Evolutionary conservation across 352 stramenopile genomes (phyloP).

Genomic region (Globisporangium megalacanthum): DNA sequence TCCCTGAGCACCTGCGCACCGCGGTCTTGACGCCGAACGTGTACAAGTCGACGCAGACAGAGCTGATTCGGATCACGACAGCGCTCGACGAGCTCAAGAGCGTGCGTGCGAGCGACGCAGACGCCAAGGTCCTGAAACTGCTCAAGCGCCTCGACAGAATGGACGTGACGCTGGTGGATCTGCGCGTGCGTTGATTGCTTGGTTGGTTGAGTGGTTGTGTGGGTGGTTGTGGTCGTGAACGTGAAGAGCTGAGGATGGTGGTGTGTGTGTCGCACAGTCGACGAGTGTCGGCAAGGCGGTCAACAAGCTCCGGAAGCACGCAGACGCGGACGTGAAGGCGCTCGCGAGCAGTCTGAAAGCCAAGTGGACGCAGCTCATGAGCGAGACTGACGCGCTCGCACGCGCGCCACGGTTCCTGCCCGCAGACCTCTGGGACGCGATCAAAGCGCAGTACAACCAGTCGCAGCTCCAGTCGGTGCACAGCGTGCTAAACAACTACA

Average conservation of each 20-base stretch:
- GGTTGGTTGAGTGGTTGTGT: background rate
- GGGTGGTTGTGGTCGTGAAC: constrained; percentile 7
- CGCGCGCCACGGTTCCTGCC: constrained; percentile 55
- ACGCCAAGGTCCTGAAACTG: constrained; percentile 49
- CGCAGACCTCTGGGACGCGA: constrained; percentile 58
- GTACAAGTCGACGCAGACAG: constrained; percentile 77
- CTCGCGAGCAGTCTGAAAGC: constrained; percentile 53
- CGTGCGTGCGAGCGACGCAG: constrained; percentile 15
- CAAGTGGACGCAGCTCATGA: constrained; percentile 78
- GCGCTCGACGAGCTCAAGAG: constrained; percentile 56
- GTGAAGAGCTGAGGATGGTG: background rate
- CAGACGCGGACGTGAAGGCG: constrained; percentile 39
- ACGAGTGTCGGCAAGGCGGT: constrained; percentile 84
- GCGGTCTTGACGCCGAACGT: constrained; percentile 74
- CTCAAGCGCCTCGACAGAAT: constrained; percentile 65
- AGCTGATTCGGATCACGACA: constrained; percentile 59
- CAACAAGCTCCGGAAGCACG: constrained; percentile 82
- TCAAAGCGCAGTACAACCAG: constrained; percentile 79
- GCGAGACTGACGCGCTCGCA: constrained; percentile 54
- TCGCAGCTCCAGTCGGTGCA: constrained; percentile 86
- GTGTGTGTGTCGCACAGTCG: constrained; percentile 25
- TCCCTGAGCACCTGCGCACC: constrained; percentile 72
- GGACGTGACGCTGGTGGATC: constrained; percentile 70
- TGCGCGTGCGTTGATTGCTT: constrained; percentile 40
- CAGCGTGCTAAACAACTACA: constrained; percentile 86